Evolutionary conservation across 805 yeast genomes (phyloP).

Genomic region (Ogataea thermomethanolica): DNA sequence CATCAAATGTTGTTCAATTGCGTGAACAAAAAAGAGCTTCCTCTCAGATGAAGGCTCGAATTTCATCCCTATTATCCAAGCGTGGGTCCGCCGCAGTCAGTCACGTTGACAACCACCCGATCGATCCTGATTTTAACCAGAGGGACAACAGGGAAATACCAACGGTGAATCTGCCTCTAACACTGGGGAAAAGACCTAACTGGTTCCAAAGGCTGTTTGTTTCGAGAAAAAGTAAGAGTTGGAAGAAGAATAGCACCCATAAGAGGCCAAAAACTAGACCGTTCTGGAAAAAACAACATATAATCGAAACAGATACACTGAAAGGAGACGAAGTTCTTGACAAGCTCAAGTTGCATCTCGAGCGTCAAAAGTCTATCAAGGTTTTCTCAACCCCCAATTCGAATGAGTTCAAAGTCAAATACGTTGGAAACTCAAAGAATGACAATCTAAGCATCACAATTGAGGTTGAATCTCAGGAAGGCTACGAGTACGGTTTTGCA

Average conservation of each 20-base stretch:
- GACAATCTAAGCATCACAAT: conserved; percentile 17
- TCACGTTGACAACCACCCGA: conserved; percentile 26
- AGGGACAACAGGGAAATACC: conserved; percentile 7
- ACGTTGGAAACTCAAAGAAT: conserved; percentile 10
- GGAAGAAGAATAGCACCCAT: not conserved
- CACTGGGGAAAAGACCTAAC: conserved; percentile 6
- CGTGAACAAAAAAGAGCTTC: not conserved
- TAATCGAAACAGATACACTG: conserved; percentile 4
- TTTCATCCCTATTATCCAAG: conserved; percentile 12
- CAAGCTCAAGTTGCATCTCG: conserved; percentile 1
- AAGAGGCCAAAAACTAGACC: not conserved
- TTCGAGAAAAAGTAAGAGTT: not conserved
- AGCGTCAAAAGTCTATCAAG: conserved; percentile 7
- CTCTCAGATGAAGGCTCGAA: conserved; percentile 10
- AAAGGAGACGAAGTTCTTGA: conserved; percentile 5
- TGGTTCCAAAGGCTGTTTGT: conserved; percentile 13
- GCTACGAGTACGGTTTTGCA: conserved; percentile 31
- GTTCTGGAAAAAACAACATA: conserved; percentile 4
- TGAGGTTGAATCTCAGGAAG: conserved; percentile 28
- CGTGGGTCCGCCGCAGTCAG: conserved; percentile 10
- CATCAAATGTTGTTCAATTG: conserved; percentile 3
- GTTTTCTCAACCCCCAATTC: conserved; percentile 5
- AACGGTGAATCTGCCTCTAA: not conserved
- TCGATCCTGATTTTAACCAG: conserved; percentile 22
- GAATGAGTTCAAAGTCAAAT: conserved; percentile 5